A percentile compares a stretch with the other conserved stretches of the same genome.
Evolutionary conservation across 805 yeast species (phyloP).

Genomic region (Metschnikowia kunwiensis): DNA sequence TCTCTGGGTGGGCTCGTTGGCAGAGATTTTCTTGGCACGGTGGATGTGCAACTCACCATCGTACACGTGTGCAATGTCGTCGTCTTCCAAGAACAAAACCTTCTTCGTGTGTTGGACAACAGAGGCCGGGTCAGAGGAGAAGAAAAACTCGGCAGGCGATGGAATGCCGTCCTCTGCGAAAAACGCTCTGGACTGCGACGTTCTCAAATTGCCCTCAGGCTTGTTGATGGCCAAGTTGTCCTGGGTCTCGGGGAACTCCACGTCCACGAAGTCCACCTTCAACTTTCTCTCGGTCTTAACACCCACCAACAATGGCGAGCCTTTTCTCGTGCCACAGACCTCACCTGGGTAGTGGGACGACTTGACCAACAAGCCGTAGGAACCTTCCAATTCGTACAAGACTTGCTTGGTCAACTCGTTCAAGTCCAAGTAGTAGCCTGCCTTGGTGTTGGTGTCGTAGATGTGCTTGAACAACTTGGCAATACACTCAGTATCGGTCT

Average conservation of each 20-base stretch:
- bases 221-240: constrained; percentile 46
- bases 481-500: constrained; percentile 97
- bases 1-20: constrained; percentile 89
- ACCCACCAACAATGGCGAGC: constrained; percentile 95
- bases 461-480: constrained; percentile 92
- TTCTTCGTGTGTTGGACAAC: constrained; percentile 96
- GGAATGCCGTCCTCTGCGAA: constrained; percentile 90
- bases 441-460: constrained; percentile 70
- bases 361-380: constrained; percentile 92
- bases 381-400: constrained; percentile 90
- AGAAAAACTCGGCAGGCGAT: constrained; percentile 91
- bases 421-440: constrained; percentile 80
- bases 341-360: constrained; percentile 93
- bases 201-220: constrained; percentile 62
- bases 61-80: constrained; percentile 96
- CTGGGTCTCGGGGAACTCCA: constrained; percentile 81
- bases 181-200: constrained; percentile 95
- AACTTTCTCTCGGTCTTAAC: constrained; percentile 93
- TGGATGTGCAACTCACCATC: constrained; percentile 98
- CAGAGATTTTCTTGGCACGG: constrained; percentile 78
- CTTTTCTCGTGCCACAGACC: constrained; percentile 94
- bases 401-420: constrained; percentile 91
- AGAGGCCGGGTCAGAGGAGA: constrained; percentile 96
- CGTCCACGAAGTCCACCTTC: constrained; percentile 97
- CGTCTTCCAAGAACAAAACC: constrained; percentile 94